Evolutionary conservation across 139 green algal genomes (phyloP).

Genomic region (Micromonas commoda): DNA sequence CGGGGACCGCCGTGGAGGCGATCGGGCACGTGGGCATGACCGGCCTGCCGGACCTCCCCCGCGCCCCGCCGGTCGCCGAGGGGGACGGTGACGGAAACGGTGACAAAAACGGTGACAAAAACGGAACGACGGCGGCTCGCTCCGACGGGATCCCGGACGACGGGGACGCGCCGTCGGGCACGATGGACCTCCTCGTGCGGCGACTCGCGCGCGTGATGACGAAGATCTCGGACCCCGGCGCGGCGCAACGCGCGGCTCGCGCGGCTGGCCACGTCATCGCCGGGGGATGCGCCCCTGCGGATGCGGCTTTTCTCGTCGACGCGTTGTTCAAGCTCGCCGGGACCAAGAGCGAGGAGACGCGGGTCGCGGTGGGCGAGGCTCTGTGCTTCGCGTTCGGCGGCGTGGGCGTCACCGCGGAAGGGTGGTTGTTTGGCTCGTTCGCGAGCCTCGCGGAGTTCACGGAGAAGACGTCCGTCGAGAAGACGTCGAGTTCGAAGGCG

Average conservation of each 20-base stretch:
- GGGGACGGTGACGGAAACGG: no score
- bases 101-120: no score
- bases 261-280: not conserved
- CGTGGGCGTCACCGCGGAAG: conserved; percentile 40
- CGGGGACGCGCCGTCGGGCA: no score
- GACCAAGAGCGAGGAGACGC: conserved; percentile 51
- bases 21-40: conserved; percentile 50
- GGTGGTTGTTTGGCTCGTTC: conserved; percentile 45
- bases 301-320: not conserved
- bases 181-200: no score
- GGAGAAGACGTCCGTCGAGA: not conserved
- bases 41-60: no score
- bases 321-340: not conserved
- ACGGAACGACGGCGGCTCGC: no score
- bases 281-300: not conserved
- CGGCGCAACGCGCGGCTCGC: not conserved
- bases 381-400: conserved; percentile 67
- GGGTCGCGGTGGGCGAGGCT: conserved; percentile 71
- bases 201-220: no score
- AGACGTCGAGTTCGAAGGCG: not conserved
- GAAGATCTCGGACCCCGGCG: not conserved
- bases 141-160: no score
- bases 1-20: not conserved
- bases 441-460: conserved; percentile 34
- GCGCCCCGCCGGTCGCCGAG: no score